phyloP scores from a whole-genome alignment of 345 rosid species.

The Triadica sebifera region DNA sequence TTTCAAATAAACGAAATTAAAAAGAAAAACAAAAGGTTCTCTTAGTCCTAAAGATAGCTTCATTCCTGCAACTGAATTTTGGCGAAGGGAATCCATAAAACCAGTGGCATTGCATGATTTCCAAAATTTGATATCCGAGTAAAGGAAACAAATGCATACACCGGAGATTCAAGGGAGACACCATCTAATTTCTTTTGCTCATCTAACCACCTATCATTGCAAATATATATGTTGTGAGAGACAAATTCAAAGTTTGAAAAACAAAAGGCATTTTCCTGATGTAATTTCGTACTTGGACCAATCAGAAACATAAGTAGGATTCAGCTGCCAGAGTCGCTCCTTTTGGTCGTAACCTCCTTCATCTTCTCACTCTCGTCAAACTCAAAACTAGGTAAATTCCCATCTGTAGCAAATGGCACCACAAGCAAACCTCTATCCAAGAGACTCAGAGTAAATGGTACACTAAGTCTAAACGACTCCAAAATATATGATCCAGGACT shows the following conservation, averaged over 20 bases:
- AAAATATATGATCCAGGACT: slow-evolving; percentile 63
- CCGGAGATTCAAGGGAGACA: slow-evolving; percentile 79
- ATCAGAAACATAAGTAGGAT: slow-evolving; percentile 56
- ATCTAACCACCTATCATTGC: slow-evolving; percentile 63
- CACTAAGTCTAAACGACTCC: slow-evolving; percentile 75
- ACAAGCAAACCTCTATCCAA: slow-evolving; percentile 88
- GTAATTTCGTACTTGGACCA: slow-evolving; percentile 73
- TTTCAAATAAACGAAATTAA: neutral
- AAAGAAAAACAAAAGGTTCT: neutral
- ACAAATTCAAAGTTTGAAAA: slow-evolving; percentile 6
- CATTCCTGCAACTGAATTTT: neutral
- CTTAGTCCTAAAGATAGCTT: neutral
- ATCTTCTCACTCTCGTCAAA: slow-evolving; percentile 61
- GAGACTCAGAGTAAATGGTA: slow-evolving; percentile 67
- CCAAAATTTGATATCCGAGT: neutral
- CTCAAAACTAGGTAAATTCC: slow-evolving; percentile 55
- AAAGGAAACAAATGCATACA: slow-evolving; percentile 45
- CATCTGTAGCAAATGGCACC: slow-evolving; percentile 76
- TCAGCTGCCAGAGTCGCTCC: slow-evolving; percentile 81
- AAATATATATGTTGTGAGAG: slow-evolving; percentile 2
- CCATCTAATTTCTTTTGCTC: slow-evolving; percentile 85
- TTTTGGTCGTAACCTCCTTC: slow-evolving; percentile 47
- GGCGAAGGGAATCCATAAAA: neutral
- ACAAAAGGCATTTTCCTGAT: neutral
- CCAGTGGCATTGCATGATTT: no score